These are phyloP conservation scores for Esteya vermicola DNA, from an alignment of 2,329 filamentous ascomycete genomes.

Conservation along the genomic window DNA sequence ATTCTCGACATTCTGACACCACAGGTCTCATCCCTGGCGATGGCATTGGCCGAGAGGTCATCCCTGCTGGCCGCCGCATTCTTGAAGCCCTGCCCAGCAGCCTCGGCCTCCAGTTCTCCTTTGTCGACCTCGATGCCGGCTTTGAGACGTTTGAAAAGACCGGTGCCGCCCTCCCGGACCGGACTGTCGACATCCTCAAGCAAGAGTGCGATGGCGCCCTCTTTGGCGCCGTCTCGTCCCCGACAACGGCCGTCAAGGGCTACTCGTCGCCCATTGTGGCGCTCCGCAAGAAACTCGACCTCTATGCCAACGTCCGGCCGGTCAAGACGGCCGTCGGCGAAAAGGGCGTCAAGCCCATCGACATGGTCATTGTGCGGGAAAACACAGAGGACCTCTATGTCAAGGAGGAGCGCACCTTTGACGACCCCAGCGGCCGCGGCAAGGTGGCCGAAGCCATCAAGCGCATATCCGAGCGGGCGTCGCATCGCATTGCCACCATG, in stretches of 20 bases:
- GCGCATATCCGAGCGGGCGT: conserved; percentile 80
- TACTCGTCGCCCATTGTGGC: conserved; percentile 96
- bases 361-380: conserved; percentile 96
- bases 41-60: conserved; percentile 96
- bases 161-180: conserved; percentile 75
- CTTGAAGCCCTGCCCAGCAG: conserved; percentile 88
- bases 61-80: conserved; percentile 80
- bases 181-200: conserved; percentile 78
- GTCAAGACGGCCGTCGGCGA: conserved; percentile 69
- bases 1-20: not conserved
- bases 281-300: conserved; percentile 82
- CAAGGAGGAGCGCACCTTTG: conserved; percentile 82
- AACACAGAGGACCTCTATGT: conserved; percentile 99
- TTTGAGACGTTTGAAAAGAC: conserved; percentile 89
- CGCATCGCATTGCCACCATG: conserved; percentile 76
- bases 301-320: conserved; percentile 94
- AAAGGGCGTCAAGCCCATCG: conserved; percentile 56
- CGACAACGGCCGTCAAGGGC: conserved; percentile 76
- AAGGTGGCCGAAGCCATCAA: conserved; percentile 96
- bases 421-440: conserved; percentile 38
- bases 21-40: conserved; percentile 91
- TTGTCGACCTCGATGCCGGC: conserved; percentile 82
- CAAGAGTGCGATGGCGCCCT: conserved; percentile 89
- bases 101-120: conserved; percentile 85
- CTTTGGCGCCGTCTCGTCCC: conserved; percentile 91